Base-by-base conservation (phyloP, 805 yeast genomes). In the Candida wancherniae region DNA sequence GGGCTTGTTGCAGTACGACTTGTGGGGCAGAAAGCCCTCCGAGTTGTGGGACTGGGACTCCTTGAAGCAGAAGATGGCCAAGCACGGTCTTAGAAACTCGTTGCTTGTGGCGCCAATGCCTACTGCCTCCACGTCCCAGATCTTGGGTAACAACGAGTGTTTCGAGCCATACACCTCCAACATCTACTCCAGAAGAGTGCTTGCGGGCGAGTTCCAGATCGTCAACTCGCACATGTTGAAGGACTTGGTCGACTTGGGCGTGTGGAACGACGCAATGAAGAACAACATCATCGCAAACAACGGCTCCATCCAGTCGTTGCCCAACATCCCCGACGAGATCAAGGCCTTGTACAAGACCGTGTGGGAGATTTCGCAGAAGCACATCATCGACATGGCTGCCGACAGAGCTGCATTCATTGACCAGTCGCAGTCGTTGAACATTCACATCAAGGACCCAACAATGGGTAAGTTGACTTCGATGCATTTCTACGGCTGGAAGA, bases 401-500 rank as follows among this genome's bases (percentile, higher is more conserved):
- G 87, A 56, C 38, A 73, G 92, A 62, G 78, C 85, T 37, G 81
- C 86, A 14, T 84, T 69, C 60, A 78, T 83, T 55, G 92, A 83
- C 58, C 98, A 92, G 65, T 85, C 95, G 17, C 97, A 90, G 67
- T 80, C 92, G 27, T 67, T 92, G 71, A 92, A 90, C 58, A 77
- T 92, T 43, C 88, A 85, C 65, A 70, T 92, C 59, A 77, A 74
- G 55, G 80, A 79, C 39, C 97, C 97, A 38, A 87, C 97, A 2
- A 84, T 86, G 90, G 94, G 95, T 50, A 92, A 92, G 61, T 73
- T 92, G 55, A 92, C 97, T 5, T 78, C 92, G 44, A 92, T 92
- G 97, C 98, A 92, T 61, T 92, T 92, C 71, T 90, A 92, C 56
- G 97, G 96, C 28, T 92, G 98, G 98, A 84, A 84, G 69, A 86